Evolutionary conservation across 2,329 filamentous ascomycete species (phyloP).

Genomic region (Chrysosporium keratinophilum): DNA sequence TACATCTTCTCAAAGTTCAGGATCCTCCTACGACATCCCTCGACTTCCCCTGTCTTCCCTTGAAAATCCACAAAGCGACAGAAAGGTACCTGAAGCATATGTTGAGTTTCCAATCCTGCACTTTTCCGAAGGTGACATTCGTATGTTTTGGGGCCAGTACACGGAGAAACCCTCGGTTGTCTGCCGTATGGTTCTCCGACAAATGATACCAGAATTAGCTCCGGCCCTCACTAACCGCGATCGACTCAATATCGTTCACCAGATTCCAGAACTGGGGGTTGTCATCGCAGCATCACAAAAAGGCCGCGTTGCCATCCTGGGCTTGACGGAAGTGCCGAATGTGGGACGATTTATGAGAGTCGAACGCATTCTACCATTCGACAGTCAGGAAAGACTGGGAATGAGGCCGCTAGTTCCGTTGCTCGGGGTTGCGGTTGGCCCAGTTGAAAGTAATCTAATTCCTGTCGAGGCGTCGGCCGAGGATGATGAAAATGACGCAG

Average conservation of each 20-base stretch:
- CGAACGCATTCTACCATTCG: conserved; percentile 47
- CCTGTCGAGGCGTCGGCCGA: conserved; percentile 25
- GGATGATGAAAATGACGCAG: conserved; percentile 17
- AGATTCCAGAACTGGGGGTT: conserved; percentile 50
- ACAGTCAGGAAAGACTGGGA: conserved; percentile 38
- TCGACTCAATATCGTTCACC: conserved; percentile 48
- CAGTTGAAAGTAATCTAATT: conserved; percentile 44
- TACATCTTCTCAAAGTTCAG: background rate
- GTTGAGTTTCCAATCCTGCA: conserved; percentile 33
- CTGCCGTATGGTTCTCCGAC: conserved; percentile 24
- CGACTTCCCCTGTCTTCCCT: background rate
- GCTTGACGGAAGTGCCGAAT: conserved; percentile 36
- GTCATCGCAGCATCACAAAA: conserved; percentile 49
- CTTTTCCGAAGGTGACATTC: conserved; percentile 34
- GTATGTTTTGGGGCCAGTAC: conserved; percentile 28
- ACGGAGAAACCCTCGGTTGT: conserved; percentile 25
- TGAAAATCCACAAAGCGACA: background rate
- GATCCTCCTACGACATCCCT: background rate
- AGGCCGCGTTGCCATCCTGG: conserved; percentile 46
- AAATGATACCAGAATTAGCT: conserved; percentile 22
- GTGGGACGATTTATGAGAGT: conserved; percentile 42
- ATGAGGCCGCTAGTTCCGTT: conserved; percentile 38
- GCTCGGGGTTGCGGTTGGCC: conserved; percentile 47
- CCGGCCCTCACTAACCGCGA: conserved; percentile 29
- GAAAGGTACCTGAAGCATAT: background rate